phyloP scores from a whole-genome alignment of 805 yeast species.

The Hermanozyma aechmeae region DNA sequence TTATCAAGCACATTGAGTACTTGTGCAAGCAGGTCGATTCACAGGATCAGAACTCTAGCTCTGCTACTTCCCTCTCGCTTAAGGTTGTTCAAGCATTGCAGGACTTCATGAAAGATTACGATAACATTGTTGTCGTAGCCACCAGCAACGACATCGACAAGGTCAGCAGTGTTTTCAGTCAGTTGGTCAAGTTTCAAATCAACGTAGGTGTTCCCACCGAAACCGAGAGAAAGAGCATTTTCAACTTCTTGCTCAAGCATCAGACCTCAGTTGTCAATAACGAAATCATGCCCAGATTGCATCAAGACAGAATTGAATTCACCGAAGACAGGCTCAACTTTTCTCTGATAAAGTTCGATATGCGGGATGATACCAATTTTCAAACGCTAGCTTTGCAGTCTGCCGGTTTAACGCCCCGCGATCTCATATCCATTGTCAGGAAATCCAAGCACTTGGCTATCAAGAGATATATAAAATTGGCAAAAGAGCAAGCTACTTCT shows the following conservation, averaged over 20 bases:
- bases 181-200: constrained; percentile 68
- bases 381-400: constrained; percentile 67
- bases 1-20: constrained; percentile 66
- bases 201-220: constrained; percentile 73
- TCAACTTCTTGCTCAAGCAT: constrained; percentile 36
- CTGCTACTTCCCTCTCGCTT: constrained; percentile 36
- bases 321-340: constrained; percentile 8
- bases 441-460: constrained; percentile 53
- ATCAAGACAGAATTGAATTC: constrained; percentile 12
- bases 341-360: constrained; percentile 11
- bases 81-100: constrained; percentile 51
- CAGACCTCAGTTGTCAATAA: constrained; percentile 8
- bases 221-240: constrained; percentile 56
- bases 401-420: constrained; percentile 88
- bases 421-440: constrained; percentile 60
- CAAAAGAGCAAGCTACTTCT: constrained; percentile 11
- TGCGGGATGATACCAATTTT: constrained; percentile 37
- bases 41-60: constrained; percentile 34
- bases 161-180: constrained; percentile 56
- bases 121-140: constrained; percentile 41
- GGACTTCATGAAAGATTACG: constrained; percentile 38
- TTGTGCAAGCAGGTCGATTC: constrained; percentile 61
- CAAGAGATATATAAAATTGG: constrained; percentile 33
- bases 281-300: constrained; percentile 8
- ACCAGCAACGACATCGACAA: constrained; percentile 68